These are phyloP conservation scores for Neoarthrinium moseri DNA, from an alignment of 2,329 filamentous ascomycete genomes.

Conservation along the genomic window DNA sequence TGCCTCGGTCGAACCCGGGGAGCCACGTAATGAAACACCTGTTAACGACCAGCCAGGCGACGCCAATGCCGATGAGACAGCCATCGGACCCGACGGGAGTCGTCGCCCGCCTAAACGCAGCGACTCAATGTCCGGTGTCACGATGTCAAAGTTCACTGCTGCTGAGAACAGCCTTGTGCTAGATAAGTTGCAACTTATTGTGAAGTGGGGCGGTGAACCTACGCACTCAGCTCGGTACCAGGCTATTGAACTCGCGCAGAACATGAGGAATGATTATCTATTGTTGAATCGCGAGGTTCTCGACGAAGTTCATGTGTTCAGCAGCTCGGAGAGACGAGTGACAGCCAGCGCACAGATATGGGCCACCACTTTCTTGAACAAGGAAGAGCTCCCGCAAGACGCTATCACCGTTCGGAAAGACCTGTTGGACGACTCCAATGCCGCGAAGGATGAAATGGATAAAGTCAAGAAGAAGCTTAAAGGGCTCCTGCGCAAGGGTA, in stretches of 20 bases:
- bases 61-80: slow-evolving; percentile 17
- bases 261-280: slow-evolving; percentile 92
- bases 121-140: slow-evolving; percentile 85
- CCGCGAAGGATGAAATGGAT: slow-evolving; percentile 98
- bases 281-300: slow-evolving; percentile 90
- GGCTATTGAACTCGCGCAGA: slow-evolving; percentile 89
- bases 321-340: slow-evolving; percentile 90
- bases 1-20: slow-evolving; percentile 28
- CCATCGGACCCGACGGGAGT: slow-evolving; percentile 19
- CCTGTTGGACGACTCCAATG: slow-evolving; percentile 93
- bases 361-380: slow-evolving; percentile 82
- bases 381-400: slow-evolving; percentile 80
- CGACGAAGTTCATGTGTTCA: slow-evolving; percentile 91
- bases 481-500: slow-evolving; percentile 85
- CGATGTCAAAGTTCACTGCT: slow-evolving; percentile 90
- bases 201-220: slow-evolving; percentile 98
- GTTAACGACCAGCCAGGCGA: background rate
- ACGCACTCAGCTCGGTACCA: slow-evolving; percentile 97
- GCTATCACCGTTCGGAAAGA: slow-evolving; percentile 92
- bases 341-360: slow-evolving; percentile 97
- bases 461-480: slow-evolving; percentile 99
- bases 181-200: slow-evolving; percentile 94
- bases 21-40: slow-evolving; percentile 12
- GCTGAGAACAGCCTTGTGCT: slow-evolving; percentile 89
- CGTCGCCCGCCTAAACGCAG: slow-evolving; percentile 54